phyloP scores from a whole-genome alignment of 306 rosid genomes.

The Rosa persica region DNA sequence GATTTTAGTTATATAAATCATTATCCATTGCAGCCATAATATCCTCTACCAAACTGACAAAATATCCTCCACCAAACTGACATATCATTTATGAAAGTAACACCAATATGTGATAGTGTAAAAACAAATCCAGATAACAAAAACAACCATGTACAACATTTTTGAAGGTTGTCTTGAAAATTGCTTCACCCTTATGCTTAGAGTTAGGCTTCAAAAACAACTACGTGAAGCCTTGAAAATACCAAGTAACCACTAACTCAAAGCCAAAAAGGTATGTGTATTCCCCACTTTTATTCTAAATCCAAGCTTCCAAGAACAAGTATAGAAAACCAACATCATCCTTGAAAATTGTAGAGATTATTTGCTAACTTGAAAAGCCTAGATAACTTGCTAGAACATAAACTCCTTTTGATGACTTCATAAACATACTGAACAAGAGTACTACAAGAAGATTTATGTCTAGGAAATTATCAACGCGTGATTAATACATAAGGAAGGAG shows the following conservation, averaged over 20 bases:
- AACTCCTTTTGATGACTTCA: constrained; percentile 36
- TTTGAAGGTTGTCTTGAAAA: constrained; percentile 42
- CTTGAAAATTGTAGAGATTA: constrained; percentile 50
- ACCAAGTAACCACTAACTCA: constrained; percentile 49
- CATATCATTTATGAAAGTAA: no score
- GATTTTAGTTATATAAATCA: no score
- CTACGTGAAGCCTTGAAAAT: constrained; percentile 69
- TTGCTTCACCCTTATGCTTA: constrained; percentile 42
- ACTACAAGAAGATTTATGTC: constrained; percentile 48
- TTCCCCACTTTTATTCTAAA: constrained; percentile 56
- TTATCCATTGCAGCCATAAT: no score
- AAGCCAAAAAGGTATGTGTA: constrained; percentile 51
- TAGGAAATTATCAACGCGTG: constrained; percentile 48
- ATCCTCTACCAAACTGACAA: no score
- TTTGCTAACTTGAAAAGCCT: constrained; percentile 11
- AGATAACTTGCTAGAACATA: not conserved
- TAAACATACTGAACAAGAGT: constrained; percentile 44
- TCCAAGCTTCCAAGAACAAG: constrained; percentile 56
- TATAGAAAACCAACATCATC: constrained; percentile 55
- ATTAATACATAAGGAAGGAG: constrained; percentile 53
- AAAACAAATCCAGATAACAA: no score
- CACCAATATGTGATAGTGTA: no score
- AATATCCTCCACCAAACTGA: no score
- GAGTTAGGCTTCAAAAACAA: constrained; percentile 41
- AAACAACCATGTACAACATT: no score